A percentile compares a stretch with the other conserved stretches of the same genome.
Evolutionary conservation across 2,329 filamentous ascomycete species (phyloP).

Genomic region (Diplodia sapinea): DNA sequence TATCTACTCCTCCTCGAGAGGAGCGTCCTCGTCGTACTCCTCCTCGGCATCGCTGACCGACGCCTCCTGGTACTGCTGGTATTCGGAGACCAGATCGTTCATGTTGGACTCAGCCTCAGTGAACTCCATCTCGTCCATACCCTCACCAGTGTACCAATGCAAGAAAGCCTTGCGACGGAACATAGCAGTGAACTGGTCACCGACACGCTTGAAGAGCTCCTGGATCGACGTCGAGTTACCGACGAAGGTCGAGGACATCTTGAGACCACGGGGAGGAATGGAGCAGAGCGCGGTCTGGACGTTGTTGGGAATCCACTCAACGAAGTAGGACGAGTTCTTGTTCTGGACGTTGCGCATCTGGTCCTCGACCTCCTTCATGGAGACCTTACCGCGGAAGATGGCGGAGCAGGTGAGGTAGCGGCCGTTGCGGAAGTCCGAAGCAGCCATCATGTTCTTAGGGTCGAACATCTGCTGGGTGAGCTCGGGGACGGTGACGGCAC

Average conservation of each 20-base stretch:
- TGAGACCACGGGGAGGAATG: slow-evolving; percentile 94
- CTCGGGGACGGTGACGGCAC: slow-evolving; percentile 95
- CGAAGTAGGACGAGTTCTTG: slow-evolving; percentile 99
- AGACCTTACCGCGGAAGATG: slow-evolving; percentile 99
- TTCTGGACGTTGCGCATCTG: slow-evolving; percentile 99
- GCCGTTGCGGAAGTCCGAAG: slow-evolving; percentile 99
- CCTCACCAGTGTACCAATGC: slow-evolving; percentile 99
- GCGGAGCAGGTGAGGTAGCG: slow-evolving; percentile 99
- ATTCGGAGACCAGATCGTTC: slow-evolving; percentile 99
- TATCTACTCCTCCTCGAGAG: slow-evolving; percentile 68
- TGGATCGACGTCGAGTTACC: slow-evolving; percentile 99
- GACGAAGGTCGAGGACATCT: slow-evolving; percentile 99
- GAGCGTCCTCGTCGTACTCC: slow-evolving; percentile 87
- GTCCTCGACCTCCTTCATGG: slow-evolving; percentile 99
- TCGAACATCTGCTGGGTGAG: slow-evolving; percentile 99
- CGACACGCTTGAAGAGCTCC: slow-evolving; percentile 99
- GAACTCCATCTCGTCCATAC: slow-evolving; percentile 99
- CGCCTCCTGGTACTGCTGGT: slow-evolving; percentile 99
- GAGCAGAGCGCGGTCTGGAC: slow-evolving; percentile 99
- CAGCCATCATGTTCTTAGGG: slow-evolving; percentile 99
- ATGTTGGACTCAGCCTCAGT: slow-evolving; percentile 99
- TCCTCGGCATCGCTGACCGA: slow-evolving; percentile 96
- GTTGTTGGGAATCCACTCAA: slow-evolving; percentile 99
- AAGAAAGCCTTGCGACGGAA: slow-evolving; percentile 99
- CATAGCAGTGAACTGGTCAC: slow-evolving; percentile 99